Evolutionary conservation across 2,329 filamentous ascomycete genomes (phyloP).

Genomic region (Cladosporium sphaerospermum): DNA sequence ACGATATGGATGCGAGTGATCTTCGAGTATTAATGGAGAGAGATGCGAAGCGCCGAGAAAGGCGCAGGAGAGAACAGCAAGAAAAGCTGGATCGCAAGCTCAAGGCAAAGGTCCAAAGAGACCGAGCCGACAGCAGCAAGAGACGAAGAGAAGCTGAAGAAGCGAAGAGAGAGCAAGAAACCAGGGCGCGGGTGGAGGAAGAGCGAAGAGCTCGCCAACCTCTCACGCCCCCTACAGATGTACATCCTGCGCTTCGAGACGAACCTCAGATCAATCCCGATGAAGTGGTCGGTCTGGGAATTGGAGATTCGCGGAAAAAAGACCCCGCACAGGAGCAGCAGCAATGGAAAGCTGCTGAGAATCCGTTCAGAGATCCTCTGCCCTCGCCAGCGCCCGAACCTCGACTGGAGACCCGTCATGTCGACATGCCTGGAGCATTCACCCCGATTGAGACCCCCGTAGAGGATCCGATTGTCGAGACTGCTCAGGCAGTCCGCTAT

Average conservation of each 20-base stretch:
- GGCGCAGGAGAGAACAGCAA: constrained; percentile 62
- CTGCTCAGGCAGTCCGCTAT: constrained; percentile 35
- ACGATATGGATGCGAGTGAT: constrained; percentile 77
- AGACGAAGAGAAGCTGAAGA: constrained; percentile 48
- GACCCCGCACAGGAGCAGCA: neutral
- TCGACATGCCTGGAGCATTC: constrained; percentile 17
- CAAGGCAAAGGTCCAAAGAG: constrained; percentile 58
- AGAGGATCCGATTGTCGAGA: constrained; percentile 44
- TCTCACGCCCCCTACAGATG: constrained; percentile 24
- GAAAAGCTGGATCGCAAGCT: constrained; percentile 61
- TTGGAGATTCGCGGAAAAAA: constrained; percentile 16
- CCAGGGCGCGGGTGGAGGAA: constrained; percentile 20
- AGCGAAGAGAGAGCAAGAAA: constrained; percentile 32
- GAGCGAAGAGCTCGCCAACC: constrained; percentile 20
- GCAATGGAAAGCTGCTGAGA: constrained; percentile 12
- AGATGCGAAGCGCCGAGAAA: constrained; percentile 72
- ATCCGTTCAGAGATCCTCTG: constrained; percentile 25
- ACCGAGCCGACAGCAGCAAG: constrained; percentile 34
- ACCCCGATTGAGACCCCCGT: constrained; percentile 36
- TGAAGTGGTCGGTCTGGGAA: constrained; percentile 26
- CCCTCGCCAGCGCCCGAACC: constrained; percentile 14
- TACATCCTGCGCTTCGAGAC: constrained; percentile 31
- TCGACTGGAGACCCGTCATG: constrained; percentile 1
- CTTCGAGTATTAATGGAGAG: constrained; percentile 85
- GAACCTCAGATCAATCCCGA: constrained; percentile 10